Evolutionary conservation across 257 asterid species (phyloP).

Genomic region (Nicotiana noctiflora): DNA sequence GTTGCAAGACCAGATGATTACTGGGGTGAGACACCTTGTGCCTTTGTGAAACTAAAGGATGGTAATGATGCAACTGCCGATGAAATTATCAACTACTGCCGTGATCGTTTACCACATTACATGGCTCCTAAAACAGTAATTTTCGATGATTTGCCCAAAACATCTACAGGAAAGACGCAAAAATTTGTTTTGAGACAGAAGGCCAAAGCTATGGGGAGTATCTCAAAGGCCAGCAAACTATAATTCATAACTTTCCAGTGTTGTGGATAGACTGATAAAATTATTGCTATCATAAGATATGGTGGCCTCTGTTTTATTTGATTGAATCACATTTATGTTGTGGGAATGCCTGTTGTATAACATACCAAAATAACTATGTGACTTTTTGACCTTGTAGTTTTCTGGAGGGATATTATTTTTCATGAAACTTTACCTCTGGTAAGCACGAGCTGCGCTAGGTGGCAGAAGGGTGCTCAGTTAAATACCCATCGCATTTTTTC

Average conservation of each 20-base stretch:
- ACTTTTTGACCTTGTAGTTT: too few relatives aligned
- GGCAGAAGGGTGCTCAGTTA: too few relatives aligned
- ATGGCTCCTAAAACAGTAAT: constrained; percentile 1
- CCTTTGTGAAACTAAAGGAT: not conserved
- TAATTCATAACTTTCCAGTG: not conserved
- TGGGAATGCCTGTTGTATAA: too few relatives aligned
- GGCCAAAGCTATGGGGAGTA: constrained; percentile 1
- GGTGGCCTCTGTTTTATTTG: too few relatives aligned
- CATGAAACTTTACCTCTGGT: too few relatives aligned
- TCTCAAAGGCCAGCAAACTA: not conserved
- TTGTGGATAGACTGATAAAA: too few relatives aligned
- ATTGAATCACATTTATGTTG: too few relatives aligned
- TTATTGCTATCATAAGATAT: too few relatives aligned
- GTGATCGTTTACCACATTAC: not conserved
- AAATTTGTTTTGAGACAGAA: constrained; percentile 1
- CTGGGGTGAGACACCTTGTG: constrained; percentile 4
- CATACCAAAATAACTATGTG: too few relatives aligned
- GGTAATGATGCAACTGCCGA: not conserved
- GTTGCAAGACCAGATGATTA: not conserved
- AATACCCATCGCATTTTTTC: too few relatives aligned
- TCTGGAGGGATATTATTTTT: too few relatives aligned
- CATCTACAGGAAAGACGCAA: constrained; percentile 6
- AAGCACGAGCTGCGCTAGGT: too few relatives aligned
- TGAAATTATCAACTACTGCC: not conserved
- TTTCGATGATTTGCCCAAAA: not conserved